Base-by-base conservation (phyloP, 352 stramenopile species). In the Phytophthora sp. region DNA sequence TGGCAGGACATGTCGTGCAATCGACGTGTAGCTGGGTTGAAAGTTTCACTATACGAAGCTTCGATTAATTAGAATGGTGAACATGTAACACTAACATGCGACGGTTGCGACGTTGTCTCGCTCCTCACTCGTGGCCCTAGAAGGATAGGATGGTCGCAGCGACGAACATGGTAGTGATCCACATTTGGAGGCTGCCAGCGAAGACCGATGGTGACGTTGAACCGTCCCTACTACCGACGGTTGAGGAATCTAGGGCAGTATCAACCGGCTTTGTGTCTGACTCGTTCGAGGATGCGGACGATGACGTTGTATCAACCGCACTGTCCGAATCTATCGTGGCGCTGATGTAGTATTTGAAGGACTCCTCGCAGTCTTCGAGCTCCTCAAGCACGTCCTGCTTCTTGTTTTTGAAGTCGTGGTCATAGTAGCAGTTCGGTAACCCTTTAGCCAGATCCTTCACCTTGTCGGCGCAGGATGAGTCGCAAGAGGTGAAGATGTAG, bases 351-450 rank as follows among this genome's bases (percentile, higher is more conserved):
- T 59, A 61, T 21, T 5, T 61, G 16, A 15, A 39, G 7, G 31
- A 57, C 8, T 36, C 23, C 1, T 44, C 36, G 26, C 64, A 72
- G 11, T 30, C n/a, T 12, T 66, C 57, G 26, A 72, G 41, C 15
- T 66, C 57, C 9, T 63, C 42, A 18, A 67, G 57, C 4, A 63
- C 50, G 8, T 72, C 57, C 12, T 69, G 20, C 63, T 81, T 77
- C 42, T 81, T 81, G 62, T 78, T 78, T 18, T 45, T 57, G 26
- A 23, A 36, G 18, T 77, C 69, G 29, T 76, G 78, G 20, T 66
- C 45, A 41, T 81, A 81, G 47, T 70, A 76, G 58, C 69, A 81
- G 33, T 81, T 64, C 3, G 69, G 69, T 13, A 81, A 49, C 0
- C 42, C 42, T 3, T 60, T 36, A 3, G 42, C 73, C 7, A 81